Percentiles rank a stretch among this genome's conserved stretches.
Evolutionary conservation across 208 protist genomes (phyloP).

Genomic region (Trypanosoma cruzi): DNA sequence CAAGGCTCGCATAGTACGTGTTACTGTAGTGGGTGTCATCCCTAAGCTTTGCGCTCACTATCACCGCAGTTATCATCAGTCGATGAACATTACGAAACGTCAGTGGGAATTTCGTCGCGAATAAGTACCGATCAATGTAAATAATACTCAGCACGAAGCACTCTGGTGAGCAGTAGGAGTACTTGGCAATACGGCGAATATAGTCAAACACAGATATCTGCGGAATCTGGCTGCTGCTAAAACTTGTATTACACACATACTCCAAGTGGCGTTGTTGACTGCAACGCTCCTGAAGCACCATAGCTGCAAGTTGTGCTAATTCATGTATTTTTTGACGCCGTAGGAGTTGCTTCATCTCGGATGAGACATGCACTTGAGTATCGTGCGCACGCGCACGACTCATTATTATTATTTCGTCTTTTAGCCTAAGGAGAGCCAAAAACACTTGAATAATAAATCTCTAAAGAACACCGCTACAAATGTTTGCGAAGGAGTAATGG

Average conservation of each 20-base stretch:
- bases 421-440: neutral
- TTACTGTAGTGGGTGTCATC: constrained; percentile 90
- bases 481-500: neutral
- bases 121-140: constrained; percentile 89
- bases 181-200: constrained; percentile 90
- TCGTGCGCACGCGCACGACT: neutral
- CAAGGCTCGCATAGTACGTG: constrained; percentile 77
- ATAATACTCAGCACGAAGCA: constrained; percentile 93
- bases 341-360: neutral
- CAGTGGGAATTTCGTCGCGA: constrained; percentile 51
- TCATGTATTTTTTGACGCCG: constrained; percentile 32
- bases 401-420: neutral
- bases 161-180: constrained; percentile 86
- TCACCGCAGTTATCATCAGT: constrained; percentile 59
- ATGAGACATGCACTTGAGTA: constrained; percentile 2
- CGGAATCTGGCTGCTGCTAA: constrained; percentile 79
- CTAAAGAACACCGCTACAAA: neutral
- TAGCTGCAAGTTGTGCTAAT: constrained; percentile 50
- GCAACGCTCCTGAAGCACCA: constrained; percentile 72
- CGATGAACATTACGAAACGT: constrained; percentile 79
- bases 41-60: constrained; percentile 81
- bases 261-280: constrained; percentile 34
- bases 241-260: constrained; percentile 35
- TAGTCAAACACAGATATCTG: constrained; percentile 90
- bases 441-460: neutral